Percentiles rank a stretch among this genome's conserved stretches.
These are phyloP conservation scores for Hypoxylon sp. DNA, from an alignment of 2,329 filamentous ascomycete species.

Conservation along the genomic window DNA sequence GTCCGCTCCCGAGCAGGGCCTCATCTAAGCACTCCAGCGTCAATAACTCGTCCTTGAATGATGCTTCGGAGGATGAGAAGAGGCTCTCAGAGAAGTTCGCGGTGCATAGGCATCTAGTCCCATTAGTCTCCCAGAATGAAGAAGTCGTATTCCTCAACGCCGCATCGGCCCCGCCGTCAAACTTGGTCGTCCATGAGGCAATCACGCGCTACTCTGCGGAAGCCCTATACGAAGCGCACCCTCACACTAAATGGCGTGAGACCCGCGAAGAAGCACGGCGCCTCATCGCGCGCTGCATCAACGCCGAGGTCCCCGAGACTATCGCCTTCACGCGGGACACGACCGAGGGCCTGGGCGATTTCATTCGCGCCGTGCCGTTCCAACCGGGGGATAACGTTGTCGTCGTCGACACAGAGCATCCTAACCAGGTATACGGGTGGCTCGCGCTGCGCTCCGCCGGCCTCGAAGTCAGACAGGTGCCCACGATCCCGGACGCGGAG, in stretches of 20 bases:
- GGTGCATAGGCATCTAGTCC: conserved; percentile 42
- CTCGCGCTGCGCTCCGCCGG: conserved; percentile 47
- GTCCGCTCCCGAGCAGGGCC: conserved; percentile 1
- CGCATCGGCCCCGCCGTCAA: conserved; percentile 50
- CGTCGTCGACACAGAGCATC: conserved; percentile 51
- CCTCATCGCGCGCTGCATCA: conserved; percentile 49
- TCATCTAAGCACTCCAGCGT: not conserved
- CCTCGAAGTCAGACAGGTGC: conserved; percentile 49
- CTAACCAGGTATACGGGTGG: conserved; percentile 51
- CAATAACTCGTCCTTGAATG: not conserved
- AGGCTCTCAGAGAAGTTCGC: conserved; percentile 37
- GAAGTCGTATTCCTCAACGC: conserved; percentile 50
- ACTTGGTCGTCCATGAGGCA: conserved; percentile 51
- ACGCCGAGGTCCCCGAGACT: conserved; percentile 41
- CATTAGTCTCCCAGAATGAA: conserved; percentile 30
- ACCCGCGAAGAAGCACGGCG: conserved; percentile 40
- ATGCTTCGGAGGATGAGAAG: conserved; percentile 14
- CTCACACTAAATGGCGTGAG: conserved; percentile 47
- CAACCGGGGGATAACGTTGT: conserved; percentile 52
- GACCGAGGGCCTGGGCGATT: conserved; percentile 50
- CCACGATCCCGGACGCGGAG: conserved; percentile 31
- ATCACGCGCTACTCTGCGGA: conserved; percentile 47
- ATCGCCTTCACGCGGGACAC: conserved; percentile 53
- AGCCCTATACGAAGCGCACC: conserved; percentile 42
- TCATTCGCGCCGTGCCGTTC: conserved; percentile 47